Evolutionary conservation across 257 asterid species (phyloP).

Genomic region (Salvia splendens): DNA sequence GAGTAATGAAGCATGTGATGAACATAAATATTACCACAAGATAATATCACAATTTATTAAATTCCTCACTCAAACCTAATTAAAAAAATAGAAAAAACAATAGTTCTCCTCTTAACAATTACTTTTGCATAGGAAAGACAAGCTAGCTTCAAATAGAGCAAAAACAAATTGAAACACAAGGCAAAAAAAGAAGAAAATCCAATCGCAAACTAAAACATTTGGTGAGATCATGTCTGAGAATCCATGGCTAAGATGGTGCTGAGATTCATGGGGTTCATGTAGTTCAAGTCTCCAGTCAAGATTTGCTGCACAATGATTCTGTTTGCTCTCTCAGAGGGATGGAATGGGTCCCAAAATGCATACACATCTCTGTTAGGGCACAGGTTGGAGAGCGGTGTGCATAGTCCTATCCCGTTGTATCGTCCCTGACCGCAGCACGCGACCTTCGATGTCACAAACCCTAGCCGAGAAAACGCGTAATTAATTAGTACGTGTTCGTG

Average conservation of each 20-base stretch:
- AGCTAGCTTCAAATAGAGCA: neutral
- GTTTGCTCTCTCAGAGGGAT: slow-evolving; percentile 68
- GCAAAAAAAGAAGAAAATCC: neutral
- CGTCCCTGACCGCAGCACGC: slow-evolving; percentile 83
- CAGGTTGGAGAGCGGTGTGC: slow-evolving; percentile 52
- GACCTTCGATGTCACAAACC: slow-evolving; percentile 56
- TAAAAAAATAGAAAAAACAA: neutral
- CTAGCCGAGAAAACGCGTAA: slow-evolving; percentile 28
- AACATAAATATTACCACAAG: neutral
- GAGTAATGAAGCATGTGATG: too few relatives aligned
- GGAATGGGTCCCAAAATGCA: slow-evolving; percentile 74
- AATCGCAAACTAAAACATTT: neutral
- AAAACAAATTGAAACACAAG: neutral
- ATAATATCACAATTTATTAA: neutral
- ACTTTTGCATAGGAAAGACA: slow-evolving; percentile 3
- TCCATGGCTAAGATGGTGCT: slow-evolving; percentile 63
- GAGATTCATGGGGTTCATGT: slow-evolving; percentile 73
- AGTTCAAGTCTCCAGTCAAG: slow-evolving; percentile 48
- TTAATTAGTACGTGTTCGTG: neutral
- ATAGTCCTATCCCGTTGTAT: slow-evolving; percentile 56
- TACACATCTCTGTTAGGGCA: slow-evolving; percentile 62
- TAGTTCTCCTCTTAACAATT: slow-evolving; percentile 7
- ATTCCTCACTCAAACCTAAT: neutral
- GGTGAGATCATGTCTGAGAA: slow-evolving; percentile 33
- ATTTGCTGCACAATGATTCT: slow-evolving; percentile 49